phyloP scores from a whole-genome alignment of 495 filamentous ascomycete genomes.

The Aspergillus kassunensis region DNA sequence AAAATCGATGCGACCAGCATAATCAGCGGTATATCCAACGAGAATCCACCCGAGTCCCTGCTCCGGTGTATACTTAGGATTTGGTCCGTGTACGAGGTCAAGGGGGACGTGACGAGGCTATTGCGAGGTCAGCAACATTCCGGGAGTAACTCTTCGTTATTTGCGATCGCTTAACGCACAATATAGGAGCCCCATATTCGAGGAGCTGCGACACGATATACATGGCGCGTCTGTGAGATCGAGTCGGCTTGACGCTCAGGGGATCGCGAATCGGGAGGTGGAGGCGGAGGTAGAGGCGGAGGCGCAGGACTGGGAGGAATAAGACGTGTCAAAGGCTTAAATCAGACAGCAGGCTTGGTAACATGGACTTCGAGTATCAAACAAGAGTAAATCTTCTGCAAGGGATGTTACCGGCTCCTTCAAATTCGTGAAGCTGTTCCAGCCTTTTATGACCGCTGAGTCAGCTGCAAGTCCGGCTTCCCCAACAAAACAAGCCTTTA shows the following conservation, averaged over 20 bases:
- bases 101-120: slow-evolving; percentile 71
- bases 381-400: too few species aligned
- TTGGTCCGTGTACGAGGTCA: slow-evolving; percentile 88
- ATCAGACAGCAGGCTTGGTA: background rate
- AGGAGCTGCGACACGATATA: slow-evolving; percentile 36
- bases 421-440: too few species aligned
- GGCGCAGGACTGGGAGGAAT: too few species aligned
- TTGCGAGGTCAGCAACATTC: slow-evolving; percentile 14
- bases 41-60: slow-evolving; percentile 84
- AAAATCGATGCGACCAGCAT: slow-evolving; percentile 94
- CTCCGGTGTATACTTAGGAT: slow-evolving; percentile 81
- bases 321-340: too few species aligned
- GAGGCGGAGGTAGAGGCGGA: too few species aligned
- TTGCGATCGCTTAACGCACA: slow-evolving; percentile 25
- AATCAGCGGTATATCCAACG: slow-evolving; percentile 86
- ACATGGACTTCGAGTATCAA: too few species aligned
- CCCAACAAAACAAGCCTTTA: slow-evolving; percentile 4
- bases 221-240: slow-evolving; percentile 22
- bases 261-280: too few species aligned
- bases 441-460: slow-evolving; percentile 3
- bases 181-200: slow-evolving; percentile 46
- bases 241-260: too few species aligned
- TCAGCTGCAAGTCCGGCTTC: background rate
- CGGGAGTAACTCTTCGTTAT: background rate
- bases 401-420: too few species aligned